Evolutionary conservation across 331 rosid species (phyloP).

Genomic region (Acacia pycnantha): DNA sequence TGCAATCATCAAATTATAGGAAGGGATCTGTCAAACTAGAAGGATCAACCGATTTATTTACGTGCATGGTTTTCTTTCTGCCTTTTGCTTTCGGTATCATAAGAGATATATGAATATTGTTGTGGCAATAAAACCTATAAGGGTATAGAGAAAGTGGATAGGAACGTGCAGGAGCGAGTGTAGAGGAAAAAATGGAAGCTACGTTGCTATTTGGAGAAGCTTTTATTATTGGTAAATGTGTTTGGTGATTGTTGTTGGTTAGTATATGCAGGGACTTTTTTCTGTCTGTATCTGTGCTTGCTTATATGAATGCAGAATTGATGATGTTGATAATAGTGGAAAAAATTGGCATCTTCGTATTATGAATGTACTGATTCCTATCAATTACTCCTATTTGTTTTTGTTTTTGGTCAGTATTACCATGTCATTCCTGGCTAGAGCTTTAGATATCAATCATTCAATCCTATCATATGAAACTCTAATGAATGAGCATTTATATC

Average conservation of each 20-base stretch:
- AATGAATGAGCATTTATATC: neutral
- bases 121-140: slow-evolving; percentile 35
- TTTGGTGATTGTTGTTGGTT: slow-evolving; percentile 11
- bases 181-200: neutral
- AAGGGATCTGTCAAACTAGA: neutral
- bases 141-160: neutral
- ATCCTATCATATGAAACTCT: neutral
- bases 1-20: neutral
- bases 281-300: neutral
- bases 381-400: neutral
- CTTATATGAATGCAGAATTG: neutral
- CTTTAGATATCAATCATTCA: neutral
- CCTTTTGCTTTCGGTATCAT: slow-evolving; percentile 15
- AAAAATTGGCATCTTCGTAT: too few relatives aligned
- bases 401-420: neutral
- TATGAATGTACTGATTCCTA: neutral
- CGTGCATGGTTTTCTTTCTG: slow-evolving; percentile 24
- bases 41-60: neutral
- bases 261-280: neutral
- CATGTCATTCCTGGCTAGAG: neutral
- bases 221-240: slow-evolving; percentile 14
- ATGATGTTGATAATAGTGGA: neutral
- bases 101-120: neutral
- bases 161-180: neutral
- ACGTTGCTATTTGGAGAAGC: slow-evolving; percentile 13